Evolutionary conservation across 169 alveolate species (phyloP).

Genomic region (Plasmodium vivax): DNA sequence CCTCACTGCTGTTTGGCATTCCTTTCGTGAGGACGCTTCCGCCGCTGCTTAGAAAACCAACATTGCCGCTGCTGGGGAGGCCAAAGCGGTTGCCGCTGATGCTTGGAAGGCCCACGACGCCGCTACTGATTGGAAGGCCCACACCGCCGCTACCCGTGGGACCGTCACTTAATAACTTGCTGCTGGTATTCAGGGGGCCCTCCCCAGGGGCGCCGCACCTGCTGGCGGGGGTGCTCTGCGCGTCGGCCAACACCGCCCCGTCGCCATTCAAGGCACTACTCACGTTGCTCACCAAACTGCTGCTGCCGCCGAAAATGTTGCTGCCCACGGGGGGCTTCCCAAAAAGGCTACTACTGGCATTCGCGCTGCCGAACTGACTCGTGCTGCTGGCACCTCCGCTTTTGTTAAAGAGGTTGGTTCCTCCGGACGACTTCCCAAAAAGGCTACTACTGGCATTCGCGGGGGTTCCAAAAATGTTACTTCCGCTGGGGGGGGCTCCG

Average conservation of each 20-base stretch:
- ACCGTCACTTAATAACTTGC: neutral
- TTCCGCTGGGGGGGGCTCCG: neutral
- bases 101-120: neutral
- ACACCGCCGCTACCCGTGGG: neutral
- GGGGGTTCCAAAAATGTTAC: neutral
- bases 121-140: neutral
- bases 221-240: neutral
- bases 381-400: neutral
- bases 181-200: slow-evolving; percentile 4
- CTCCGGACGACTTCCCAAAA: neutral
- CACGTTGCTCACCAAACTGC: neutral
- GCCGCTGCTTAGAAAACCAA: neutral
- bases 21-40: neutral
- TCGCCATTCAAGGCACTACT: neutral
- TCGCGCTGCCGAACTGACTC: neutral
- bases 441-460: neutral
- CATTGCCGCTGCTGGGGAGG: too few species aligned
- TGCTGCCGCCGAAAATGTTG: neutral
- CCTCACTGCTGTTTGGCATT: neutral
- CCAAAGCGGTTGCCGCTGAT: too few species aligned
- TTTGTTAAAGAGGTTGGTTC: neutral
- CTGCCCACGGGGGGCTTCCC: neutral
- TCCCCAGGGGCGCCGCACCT: neutral
- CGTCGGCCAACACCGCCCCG: neutral
- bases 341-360: neutral